Percentiles rank a stretch among this genome's conserved stretches.
These are phyloP conservation scores for Lyophyllum semitale DNA, from an alignment of 768 basidiomycete genomes.

Conservation along the genomic window DNA sequence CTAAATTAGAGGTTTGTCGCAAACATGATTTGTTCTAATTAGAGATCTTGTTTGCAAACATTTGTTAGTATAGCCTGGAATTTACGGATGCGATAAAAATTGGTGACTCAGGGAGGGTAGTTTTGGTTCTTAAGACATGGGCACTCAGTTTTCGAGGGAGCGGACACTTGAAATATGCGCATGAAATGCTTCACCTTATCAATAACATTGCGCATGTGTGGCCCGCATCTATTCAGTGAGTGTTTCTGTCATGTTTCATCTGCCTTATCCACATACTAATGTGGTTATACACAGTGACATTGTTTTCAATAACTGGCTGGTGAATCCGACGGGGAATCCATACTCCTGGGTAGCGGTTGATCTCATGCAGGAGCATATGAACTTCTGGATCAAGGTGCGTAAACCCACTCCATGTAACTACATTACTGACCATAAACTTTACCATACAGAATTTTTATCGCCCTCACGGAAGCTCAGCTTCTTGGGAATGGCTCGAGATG, in stretches of 20 bases:
- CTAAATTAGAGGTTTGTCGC: too few species aligned
- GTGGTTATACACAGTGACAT: conserved; percentile 16
- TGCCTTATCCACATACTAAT: not conserved
- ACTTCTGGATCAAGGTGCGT: conserved; percentile 33
- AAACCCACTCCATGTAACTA: too few species aligned
- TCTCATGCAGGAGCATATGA: conserved; percentile 34
- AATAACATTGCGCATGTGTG: conserved; percentile 20
- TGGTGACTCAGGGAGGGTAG: conserved; percentile 31
- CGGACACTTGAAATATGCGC: conserved; percentile 32
- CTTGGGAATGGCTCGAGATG: conserved; percentile 34
- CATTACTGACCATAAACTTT: not conserved
- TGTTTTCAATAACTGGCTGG: conserved; percentile 32
- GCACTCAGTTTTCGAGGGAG: conserved; percentile 30
- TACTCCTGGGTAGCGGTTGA: conserved; percentile 29
- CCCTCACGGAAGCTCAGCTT: conserved; percentile 31
- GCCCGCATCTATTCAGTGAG: conserved; percentile 6
- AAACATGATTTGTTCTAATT: too few species aligned
- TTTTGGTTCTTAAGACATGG: conserved; percentile 28
- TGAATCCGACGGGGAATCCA: conserved; percentile 30
- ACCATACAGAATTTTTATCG: conserved; percentile 20
- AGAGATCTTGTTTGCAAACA: too few species aligned
- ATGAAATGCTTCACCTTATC: conserved; percentile 26
- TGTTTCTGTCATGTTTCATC: conserved; percentile 11
- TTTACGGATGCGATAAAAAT: conserved; percentile 32
- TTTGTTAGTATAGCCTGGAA: too few species aligned